Conservation (phyloP, 345 rosid species). For the Zanthoxylum bungeanum region DNA sequence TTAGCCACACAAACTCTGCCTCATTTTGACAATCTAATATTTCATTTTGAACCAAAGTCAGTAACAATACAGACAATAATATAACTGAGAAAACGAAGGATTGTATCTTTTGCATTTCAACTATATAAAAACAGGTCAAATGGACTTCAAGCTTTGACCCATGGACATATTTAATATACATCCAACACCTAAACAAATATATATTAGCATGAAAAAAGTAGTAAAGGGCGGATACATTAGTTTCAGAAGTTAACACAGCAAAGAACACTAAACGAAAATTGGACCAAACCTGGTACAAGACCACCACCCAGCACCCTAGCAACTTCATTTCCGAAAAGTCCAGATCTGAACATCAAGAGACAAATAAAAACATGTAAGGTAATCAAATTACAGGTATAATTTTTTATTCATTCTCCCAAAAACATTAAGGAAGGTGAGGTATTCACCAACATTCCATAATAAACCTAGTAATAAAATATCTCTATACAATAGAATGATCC, state of each 20-base stretch:
- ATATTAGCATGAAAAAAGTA: background rate
- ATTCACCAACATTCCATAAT: background rate
- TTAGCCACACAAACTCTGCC: background rate
- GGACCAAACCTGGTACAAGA: constrained; percentile 80
- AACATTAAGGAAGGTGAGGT: background rate
- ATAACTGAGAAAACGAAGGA: background rate
- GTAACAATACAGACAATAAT: background rate
- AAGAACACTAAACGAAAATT: constrained; percentile 6
- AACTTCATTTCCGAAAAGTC: constrained; percentile 79
- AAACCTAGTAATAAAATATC: background rate
- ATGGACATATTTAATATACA: background rate
- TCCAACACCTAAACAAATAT: background rate
- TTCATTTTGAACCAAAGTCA: background rate
- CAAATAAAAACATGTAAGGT: constrained; percentile 9
- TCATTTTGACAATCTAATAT: background rate
- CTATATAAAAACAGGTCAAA: background rate
- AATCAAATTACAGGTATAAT: background rate
- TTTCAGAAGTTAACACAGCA: constrained; percentile 6
- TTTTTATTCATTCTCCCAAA: background rate
- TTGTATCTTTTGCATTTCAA: background rate
- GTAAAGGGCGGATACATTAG: background rate
- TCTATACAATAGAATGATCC: background rate
- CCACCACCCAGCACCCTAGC: constrained; percentile 96
- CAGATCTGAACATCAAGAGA: constrained; percentile 46
- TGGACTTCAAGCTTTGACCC: background rate